A percentile compares a stretch with the other conserved stretches of the same genome.
Evolutionary conservation across 1,284 basidiomycete genomes (phyloP).

Genomic region (Sanghuangporus weigelae): DNA sequence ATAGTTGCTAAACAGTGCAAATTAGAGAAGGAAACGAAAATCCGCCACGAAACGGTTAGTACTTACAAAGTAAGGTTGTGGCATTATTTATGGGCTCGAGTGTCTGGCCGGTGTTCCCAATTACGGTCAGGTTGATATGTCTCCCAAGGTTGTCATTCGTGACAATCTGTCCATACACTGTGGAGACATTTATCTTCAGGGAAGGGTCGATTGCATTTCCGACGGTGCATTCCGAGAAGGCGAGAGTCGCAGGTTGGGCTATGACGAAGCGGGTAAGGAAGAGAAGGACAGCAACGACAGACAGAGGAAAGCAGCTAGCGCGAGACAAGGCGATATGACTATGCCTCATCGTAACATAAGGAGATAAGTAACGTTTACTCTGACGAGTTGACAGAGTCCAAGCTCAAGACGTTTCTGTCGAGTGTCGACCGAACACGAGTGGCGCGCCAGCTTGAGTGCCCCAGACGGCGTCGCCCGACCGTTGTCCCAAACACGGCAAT

Average conservation of each 20-base stretch:
- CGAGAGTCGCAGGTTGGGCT: constrained; percentile 46
- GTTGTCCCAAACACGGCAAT: not conserved
- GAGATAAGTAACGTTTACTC: not conserved
- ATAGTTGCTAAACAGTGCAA: constrained; percentile 57
- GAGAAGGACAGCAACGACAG: constrained; percentile 5
- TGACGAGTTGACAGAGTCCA: not conserved
- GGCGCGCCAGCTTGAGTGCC: not conserved
- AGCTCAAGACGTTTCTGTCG: not conserved
- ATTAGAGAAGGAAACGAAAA: constrained; percentile 17
- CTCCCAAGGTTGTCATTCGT: constrained; percentile 37
- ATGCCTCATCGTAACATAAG: constrained; percentile 16
- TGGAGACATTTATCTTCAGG: constrained; percentile 61
- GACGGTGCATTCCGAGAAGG: constrained; percentile 55
- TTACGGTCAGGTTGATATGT: constrained; percentile 60
- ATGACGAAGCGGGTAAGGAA: constrained; percentile 19
- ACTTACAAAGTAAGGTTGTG: constrained; percentile 62
- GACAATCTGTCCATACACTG: constrained; percentile 71
- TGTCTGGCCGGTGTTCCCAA: constrained; percentile 51
- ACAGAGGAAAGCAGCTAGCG: constrained; percentile 18
- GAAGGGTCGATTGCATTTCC: constrained; percentile 34
- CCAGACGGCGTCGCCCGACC: not conserved
- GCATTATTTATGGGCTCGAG: constrained; percentile 57
- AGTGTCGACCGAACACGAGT: not conserved
- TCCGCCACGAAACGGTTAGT: constrained; percentile 13
- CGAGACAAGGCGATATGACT: not conserved